A percentile compares a stretch with the other conserved stretches of the same genome.
phyloP scores from a whole-genome alignment of 306 rosid species.

The Prunus mume region DNA sequence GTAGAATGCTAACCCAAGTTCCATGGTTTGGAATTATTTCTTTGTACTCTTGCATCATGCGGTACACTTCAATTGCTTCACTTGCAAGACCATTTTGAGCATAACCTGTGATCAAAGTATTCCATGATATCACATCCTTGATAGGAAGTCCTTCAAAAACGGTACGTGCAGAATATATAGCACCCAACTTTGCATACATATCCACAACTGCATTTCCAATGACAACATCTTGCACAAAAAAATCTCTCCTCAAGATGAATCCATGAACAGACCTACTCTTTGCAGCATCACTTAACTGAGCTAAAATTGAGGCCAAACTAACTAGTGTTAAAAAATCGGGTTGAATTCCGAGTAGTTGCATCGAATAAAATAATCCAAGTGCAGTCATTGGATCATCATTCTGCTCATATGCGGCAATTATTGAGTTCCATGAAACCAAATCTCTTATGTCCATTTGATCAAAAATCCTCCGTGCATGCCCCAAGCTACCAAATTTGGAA shows the following conservation, averaged over 20 bases:
- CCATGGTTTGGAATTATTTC: constrained; percentile 44
- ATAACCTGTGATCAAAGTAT: constrained; percentile 45
- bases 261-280: constrained; percentile 39
- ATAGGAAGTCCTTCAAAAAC: constrained; percentile 40
- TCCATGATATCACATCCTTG: constrained; percentile 49
- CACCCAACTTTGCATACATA: constrained; percentile 52
- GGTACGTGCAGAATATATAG: constrained; percentile 26
- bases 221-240: constrained; percentile 35
- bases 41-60: constrained; percentile 31
- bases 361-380: constrained; percentile 29
- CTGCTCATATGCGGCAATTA: constrained; percentile 47
- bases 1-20: constrained; percentile 48
- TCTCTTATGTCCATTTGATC: constrained; percentile 36
- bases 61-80: constrained; percentile 40
- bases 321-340: constrained; percentile 40
- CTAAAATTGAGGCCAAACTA: constrained; percentile 49
- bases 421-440: constrained; percentile 55
- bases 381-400: constrained; percentile 36
- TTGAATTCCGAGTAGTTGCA: constrained; percentile 25
- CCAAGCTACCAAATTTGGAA: constrained; percentile 47
- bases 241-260: constrained; percentile 38
- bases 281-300: constrained; percentile 35
- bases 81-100: constrained; percentile 53
- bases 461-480: constrained; percentile 33
- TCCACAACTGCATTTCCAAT: constrained; percentile 51